Conservation (phyloP, 768 basidiomycete species). For the Leccinum olivaceopallidum region DNA sequence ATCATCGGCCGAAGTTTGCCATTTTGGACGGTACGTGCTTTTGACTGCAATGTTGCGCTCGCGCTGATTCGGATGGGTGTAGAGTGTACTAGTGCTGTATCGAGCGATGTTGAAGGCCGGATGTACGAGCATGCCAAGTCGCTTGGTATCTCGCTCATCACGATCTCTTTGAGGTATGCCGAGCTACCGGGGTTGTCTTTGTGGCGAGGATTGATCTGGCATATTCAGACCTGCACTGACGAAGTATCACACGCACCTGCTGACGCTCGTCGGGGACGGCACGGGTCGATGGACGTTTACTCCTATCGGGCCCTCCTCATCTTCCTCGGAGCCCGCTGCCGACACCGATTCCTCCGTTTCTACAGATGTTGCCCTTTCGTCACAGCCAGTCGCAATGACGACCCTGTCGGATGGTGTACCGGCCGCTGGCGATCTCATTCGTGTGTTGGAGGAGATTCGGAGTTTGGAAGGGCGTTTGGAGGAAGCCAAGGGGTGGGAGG, state of each 20-base stretch:
- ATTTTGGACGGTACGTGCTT: conserved; percentile 74
- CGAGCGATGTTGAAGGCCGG: conserved; percentile 91
- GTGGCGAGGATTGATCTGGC: neutral
- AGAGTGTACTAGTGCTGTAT: conserved; percentile 97
- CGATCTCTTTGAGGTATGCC: conserved; percentile 80
- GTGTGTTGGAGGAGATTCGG: conserved; percentile 30
- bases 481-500: conserved; percentile 29
- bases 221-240: conserved; percentile 65
- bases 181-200: too few species aligned
- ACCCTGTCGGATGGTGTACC: neutral
- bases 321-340: neutral
- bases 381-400: neutral
- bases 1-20: conserved; percentile 80
- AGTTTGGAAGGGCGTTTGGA: conserved; percentile 24
- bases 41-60: neutral
- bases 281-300: too few species aligned
- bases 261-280: too few species aligned
- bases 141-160: conserved; percentile 88
- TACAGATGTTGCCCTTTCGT: neutral
- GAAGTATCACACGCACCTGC: conserved; percentile 79
- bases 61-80: conserved; percentile 6
- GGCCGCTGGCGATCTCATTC: conserved; percentile 20
- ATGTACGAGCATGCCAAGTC: conserved; percentile 95
- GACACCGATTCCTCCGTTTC: neutral
- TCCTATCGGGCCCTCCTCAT: neutral